A percentile compares a stretch with the other conserved stretches of the same genome.
These are phyloP conservation scores for Linanthus parryae DNA, from an alignment of 148 eudicot species.

Conservation along the genomic window DNA sequence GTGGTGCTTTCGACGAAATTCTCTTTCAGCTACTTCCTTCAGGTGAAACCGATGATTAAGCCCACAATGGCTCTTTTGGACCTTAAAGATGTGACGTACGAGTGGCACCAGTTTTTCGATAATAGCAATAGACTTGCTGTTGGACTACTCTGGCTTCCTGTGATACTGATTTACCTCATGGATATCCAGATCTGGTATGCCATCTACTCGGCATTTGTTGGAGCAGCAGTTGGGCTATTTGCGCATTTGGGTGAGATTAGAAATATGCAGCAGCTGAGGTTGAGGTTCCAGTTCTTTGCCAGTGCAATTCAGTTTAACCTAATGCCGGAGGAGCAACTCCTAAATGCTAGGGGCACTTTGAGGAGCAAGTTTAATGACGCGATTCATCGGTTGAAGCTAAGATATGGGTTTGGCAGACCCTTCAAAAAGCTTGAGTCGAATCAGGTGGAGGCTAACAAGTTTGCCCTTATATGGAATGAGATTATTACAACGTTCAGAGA, in stretches of 20 bases:
- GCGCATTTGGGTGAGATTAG: constrained; percentile 90
- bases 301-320: constrained; percentile 93
- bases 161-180: constrained; percentile 75
- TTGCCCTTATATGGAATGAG: constrained; percentile 92
- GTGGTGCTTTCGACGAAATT: constrained; percentile 80
- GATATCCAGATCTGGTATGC: constrained; percentile 95
- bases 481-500: constrained; percentile 75
- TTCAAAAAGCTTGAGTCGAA: constrained; percentile 80
- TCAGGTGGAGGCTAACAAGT: constrained; percentile 90
- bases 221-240: constrained; percentile 78
- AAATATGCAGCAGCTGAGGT: constrained; percentile 78
- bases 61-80: constrained; percentile 49
- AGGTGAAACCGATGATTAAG: constrained; percentile 78
- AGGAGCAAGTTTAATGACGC: constrained; percentile 64
- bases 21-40: constrained; percentile 66
- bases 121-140: constrained; percentile 74
- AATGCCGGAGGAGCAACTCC: constrained; percentile 90
- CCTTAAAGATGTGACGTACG: constrained; percentile 38
- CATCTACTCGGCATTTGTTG: constrained; percentile 77
- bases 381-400: constrained; percentile 62
- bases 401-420: constrained; percentile 87
- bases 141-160: constrained; percentile 87
- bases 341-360: constrained; percentile 53
- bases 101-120: constrained; percentile 72
- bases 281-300: constrained; percentile 93